phyloP scores from a whole-genome alignment of 1,284 basidiomycete genomes.

The Chiua sp. region DNA sequence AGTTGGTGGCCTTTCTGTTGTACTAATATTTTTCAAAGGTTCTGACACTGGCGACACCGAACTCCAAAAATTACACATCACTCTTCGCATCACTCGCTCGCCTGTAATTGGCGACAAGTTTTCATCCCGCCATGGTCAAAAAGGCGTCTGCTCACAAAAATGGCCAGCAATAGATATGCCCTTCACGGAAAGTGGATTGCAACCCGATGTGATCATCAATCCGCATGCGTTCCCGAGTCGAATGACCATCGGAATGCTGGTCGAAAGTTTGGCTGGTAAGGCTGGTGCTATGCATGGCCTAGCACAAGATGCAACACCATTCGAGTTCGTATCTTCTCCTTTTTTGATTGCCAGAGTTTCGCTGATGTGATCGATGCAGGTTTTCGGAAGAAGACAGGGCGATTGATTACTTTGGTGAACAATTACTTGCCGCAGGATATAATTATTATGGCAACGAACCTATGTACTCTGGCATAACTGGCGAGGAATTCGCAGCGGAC shows the following conservation, averaged over 20 bases:
- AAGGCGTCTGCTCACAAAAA: conserved; percentile 99
- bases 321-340: conserved; percentile 64
- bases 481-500: conserved; percentile 97
- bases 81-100: conserved; percentile 91
- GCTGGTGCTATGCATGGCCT: conserved; percentile 98
- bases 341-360: background rate
- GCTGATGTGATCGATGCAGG: conserved; percentile 46
- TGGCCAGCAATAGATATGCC: conserved; percentile 99
- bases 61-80: conserved; percentile 94
- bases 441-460: conserved; percentile 99
- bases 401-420: conserved; percentile 96
- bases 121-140: conserved; percentile 98
- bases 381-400: conserved; percentile 97
- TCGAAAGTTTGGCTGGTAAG: conserved; percentile 99
- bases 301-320: conserved; percentile 98
- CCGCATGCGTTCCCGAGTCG: conserved; percentile 99
- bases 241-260: conserved; percentile 99
- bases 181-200: conserved; percentile 98
- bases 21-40: conserved; percentile 49
- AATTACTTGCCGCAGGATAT: conserved; percentile 93
- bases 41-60: conserved; percentile 88
- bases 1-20: background rate
- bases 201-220: conserved; percentile 99
- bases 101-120: conserved; percentile 99
- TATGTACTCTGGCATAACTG: conserved; percentile 99